Evolutionary conservation across 176 grass and related monocot genomes (phyloP), one percentile per base, ranked within the genome.

Genomic region (Hsuehochloa calcarea): DNA sequence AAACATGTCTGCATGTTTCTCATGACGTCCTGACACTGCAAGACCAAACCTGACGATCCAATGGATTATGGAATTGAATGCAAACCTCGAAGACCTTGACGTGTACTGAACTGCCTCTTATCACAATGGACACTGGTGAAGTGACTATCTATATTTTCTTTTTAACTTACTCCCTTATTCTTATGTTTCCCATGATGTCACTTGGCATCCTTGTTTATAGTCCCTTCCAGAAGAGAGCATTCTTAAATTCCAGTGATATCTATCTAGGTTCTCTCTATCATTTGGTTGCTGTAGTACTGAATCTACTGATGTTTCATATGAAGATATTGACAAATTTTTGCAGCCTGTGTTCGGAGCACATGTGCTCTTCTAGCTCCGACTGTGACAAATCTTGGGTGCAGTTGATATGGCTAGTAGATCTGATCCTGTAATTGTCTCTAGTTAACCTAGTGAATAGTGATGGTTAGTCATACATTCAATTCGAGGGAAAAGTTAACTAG

Each of bases 401-500:
- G 10, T n/a, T 13, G 16, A 34, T 44, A 41, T 70, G 22, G 39
- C 4, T 20, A 58, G 14, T 59, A 70, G n/a, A 82, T 82, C 80
- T 43, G 16, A 44, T 56, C 50, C 29, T n/a, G 6, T n/a, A n/a
- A n/a, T 31, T 81, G 50, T 43, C 31, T 22, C 11, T 23, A 6
- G 15, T 71, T 25, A 47, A 29, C 22, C 38, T n/a, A n/a, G n/a
- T n/a, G n/a, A n/a, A n/a, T 19, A 61, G 2, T 16, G 43, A 19
- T 26, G 5, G 13, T 49, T 65, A 7, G 49, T 67, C 27, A 26
- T 41, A 34, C 46, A 38, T 69, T 52, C 15, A 29, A 8, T 70
- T 60, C 26, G 51, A 43, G 79, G 66, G 67, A 43, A 67, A 59
- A 29, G 66, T 20, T 82, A 44, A 74, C 17, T 52, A 52, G 70